phyloP scores from a whole-genome alignment of 768 basidiomycete genomes.

The Tricholoma terreum region DNA sequence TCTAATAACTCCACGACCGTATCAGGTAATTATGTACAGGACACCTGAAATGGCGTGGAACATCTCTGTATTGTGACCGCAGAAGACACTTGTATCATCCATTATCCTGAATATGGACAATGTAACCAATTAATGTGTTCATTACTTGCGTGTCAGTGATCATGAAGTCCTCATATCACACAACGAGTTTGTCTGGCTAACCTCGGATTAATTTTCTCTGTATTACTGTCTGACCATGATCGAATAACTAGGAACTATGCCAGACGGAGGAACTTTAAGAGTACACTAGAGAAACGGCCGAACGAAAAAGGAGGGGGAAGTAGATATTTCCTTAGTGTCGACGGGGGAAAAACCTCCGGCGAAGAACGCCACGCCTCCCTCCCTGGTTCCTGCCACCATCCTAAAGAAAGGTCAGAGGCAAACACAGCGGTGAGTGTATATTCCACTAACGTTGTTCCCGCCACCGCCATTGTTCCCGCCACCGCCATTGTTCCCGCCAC shows the following conservation, averaged over 20 bases:
- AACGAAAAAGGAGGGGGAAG: background rate
- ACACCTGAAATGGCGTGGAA: conserved; percentile 19
- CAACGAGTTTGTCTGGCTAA: conserved; percentile 7
- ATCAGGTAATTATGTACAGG: conserved; percentile 68
- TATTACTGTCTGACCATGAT: conserved; percentile 16
- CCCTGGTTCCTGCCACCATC: conserved; percentile 1
- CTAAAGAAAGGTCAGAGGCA: background rate
- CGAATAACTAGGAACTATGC: conserved; percentile 11
- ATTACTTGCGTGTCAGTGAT: background rate
- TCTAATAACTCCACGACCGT: conserved; percentile 5
- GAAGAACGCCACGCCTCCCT: conserved; percentile 2
- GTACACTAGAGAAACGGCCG: conserved; percentile 1
- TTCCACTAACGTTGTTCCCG: conserved; percentile 2
- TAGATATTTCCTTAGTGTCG: background rate
- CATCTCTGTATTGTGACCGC: background rate
- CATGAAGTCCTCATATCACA: background rate
- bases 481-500: conserved; percentile 1
- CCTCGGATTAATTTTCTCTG: conserved; percentile 13
- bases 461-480: conserved; percentile 7
- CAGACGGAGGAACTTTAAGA: background rate
- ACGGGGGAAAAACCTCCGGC: conserved; percentile 7
- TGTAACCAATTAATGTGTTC: background rate
- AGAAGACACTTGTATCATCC: background rate
- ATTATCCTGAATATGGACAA: background rate
- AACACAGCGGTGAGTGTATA: too few species aligned